Percentiles rank a stretch among this genome's conserved stretches.
phyloP scores from a whole-genome alignment of 2,329 filamentous ascomycete genomes.

The Fusarium tupiense region DNA sequence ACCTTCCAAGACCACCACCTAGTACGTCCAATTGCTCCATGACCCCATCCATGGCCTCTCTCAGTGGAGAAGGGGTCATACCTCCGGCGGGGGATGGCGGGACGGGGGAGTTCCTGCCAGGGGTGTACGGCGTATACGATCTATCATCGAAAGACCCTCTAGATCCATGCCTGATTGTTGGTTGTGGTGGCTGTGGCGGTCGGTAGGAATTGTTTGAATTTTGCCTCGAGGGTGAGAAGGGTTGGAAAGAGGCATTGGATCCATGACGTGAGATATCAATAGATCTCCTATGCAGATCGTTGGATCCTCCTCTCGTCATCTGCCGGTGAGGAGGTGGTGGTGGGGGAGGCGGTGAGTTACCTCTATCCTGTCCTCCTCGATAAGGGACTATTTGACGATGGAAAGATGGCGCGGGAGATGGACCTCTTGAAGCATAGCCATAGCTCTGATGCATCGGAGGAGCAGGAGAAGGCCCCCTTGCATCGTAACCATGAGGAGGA shows the following conservation, averaged over 20 bases:
- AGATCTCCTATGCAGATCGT: conserved; percentile 49
- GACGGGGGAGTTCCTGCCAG: conserved; percentile 68
- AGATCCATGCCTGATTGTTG: conserved; percentile 35
- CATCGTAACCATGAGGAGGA: conserved; percentile 44
- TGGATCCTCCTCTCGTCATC: conserved; percentile 52
- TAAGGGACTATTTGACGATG: conserved; percentile 38
- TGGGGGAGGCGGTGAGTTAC: conserved; percentile 77
- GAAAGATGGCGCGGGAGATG: conserved; percentile 52
- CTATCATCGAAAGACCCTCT: conserved; percentile 47
- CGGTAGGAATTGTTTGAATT: conserved; percentile 53
- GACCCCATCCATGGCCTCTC: conserved; percentile 97
- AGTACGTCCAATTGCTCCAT: conserved; percentile 95
- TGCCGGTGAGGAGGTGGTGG: conserved; percentile 87
- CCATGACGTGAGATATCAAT: conserved; percentile 48
- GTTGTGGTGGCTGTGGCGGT: conserved; percentile 28
- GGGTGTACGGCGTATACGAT: conserved; percentile 54
- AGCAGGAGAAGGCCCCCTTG: conserved; percentile 46
- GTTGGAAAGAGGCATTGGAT: conserved; percentile 49
- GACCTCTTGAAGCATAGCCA: conserved; percentile 47
- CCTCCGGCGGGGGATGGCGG: conserved; percentile 74
- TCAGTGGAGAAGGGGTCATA: conserved; percentile 87
- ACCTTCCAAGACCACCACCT: conserved; percentile 57
- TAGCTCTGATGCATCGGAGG: conserved; percentile 45
- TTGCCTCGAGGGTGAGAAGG: conserved; percentile 47
- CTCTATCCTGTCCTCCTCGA: conserved; percentile 46